These are phyloP conservation scores for Triticum monococcum DNA, from an alignment of 176 grass and related monocot genomes.

Conservation along the genomic window DNA sequence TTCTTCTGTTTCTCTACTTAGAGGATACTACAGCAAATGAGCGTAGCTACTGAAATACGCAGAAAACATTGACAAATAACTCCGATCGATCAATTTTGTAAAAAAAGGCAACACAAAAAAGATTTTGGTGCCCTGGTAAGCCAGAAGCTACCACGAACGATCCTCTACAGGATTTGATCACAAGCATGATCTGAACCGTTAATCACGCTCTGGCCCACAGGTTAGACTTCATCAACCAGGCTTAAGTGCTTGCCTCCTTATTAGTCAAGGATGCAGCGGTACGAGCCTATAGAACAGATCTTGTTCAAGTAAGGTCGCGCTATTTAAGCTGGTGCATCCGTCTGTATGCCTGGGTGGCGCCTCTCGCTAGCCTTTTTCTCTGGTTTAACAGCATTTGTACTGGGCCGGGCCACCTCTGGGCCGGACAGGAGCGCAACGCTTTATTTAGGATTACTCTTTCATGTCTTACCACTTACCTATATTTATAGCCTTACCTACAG, in stretches of 20 bases:
- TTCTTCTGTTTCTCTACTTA: background rate
- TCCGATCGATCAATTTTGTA: too few species aligned
- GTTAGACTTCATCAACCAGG: constrained; percentile 42
- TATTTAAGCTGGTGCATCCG: background rate
- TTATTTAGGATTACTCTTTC: too few species aligned
- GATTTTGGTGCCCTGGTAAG: background rate
- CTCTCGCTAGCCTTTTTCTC: background rate
- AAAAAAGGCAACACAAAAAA: too few species aligned
- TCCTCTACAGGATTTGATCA: background rate
- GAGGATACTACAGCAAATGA: too few species aligned
- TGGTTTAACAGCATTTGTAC: background rate
- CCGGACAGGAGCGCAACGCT: too few species aligned
- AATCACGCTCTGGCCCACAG: constrained; percentile 61
- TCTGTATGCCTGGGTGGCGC: too few species aligned
- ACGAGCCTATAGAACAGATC: constrained; percentile 63
- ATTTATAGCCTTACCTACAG: too few species aligned
- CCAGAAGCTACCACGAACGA: background rate
- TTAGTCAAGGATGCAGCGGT: constrained; percentile 44
- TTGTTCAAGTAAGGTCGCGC: constrained; percentile 53
- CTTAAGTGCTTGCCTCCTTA: constrained; percentile 39
- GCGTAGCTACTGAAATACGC: too few species aligned
- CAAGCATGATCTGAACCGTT: background rate
- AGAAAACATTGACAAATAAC: too few species aligned
- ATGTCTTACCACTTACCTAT: too few species aligned
- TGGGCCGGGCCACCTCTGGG: background rate